Evolutionary conservation across 768 basidiomycete species (phyloP), one percentile per base, ranked within the genome.

Genomic region (Lactarius hengduanensis): DNA sequence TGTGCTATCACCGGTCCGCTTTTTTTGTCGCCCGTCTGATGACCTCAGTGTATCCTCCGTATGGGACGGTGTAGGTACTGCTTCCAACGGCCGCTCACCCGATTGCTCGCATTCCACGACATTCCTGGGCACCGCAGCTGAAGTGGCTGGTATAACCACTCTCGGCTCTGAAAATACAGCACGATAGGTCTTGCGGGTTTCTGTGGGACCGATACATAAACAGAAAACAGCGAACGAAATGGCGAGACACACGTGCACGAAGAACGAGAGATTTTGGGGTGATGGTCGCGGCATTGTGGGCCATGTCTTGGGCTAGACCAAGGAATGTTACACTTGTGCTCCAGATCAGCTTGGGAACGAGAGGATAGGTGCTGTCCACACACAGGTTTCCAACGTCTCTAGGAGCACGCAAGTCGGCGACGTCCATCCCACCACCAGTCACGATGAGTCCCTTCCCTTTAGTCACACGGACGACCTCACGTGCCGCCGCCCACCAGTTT

Each of bases 401-500:
- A 0, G 93, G 90, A 1, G 85, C 86, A 62, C 93, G 80, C 38
- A 90, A 73, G 74, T 92, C 88, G 18, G 81, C 81, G 54, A 85
- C 81, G 6, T 80, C 76, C n/a, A 81, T 75, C 0, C 84, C 86
- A 0, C 90, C 91, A 1, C 90, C 83, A 66, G 88, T 89, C 8
- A 93, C 79, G 15, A 96, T 73, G 61, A 94, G 73, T 0, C 86
- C 88, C 73, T 87, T 91, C 1, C 92, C 92, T 69, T 91, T 91
- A 3, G 91, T 89, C 1, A 92, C 91, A 1, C 93, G 82, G 20
- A 86, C 81, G 2, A 95, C 79, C 75, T 96, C 93, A 40, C 88
- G 79, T 13, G 91, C 85, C 0, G 85, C 81, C 0, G 89, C 86
- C 93, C 93, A 91, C 92, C 92, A 92, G 69, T 93, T 91, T 47